phyloP scores from a whole-genome alignment of 129 eudicot species.

The Flaveria brownii region DNA sequence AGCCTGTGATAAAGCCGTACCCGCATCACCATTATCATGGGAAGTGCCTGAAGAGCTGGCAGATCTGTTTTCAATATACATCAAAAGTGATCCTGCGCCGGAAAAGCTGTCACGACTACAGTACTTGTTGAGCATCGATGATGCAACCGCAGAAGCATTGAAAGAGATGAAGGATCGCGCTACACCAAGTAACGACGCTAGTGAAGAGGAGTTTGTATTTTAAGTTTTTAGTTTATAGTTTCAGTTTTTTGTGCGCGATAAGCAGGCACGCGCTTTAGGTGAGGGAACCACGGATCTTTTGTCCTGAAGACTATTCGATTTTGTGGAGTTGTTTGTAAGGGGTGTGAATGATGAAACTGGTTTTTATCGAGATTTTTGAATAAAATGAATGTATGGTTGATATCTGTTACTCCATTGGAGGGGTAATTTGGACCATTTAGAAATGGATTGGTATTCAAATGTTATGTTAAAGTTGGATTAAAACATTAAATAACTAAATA shows the following conservation, averaged over 20 bases:
- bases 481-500: no score
- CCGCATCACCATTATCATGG: constrained; percentile 83
- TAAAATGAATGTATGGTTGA: constrained; percentile 15
- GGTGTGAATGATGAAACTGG: constrained; percentile 24
- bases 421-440: background rate
- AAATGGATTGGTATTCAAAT: background rate
- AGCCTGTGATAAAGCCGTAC: constrained; percentile 97
- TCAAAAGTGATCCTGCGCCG: constrained; percentile 59
- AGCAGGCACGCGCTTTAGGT: constrained; percentile 25
- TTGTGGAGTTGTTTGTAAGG: constrained; percentile 3
- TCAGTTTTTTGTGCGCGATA: constrained; percentile 12
- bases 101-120: constrained; percentile 73
- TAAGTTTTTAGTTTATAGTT: constrained; percentile 19
- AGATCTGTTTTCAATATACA: constrained; percentile 61
- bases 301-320: constrained; percentile 15
- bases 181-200: constrained; percentile 42
- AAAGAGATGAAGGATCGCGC: constrained; percentile 53
- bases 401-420: background rate
- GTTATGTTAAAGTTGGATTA: no score
- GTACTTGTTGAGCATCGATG: constrained; percentile 69
- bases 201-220: constrained; percentile 79
- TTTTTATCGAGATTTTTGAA: constrained; percentile 23
- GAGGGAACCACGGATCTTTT: background rate
- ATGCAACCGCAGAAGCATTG: constrained; percentile 71
- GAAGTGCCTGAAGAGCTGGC: constrained; percentile 73